Evolutionary conservation across 2,329 filamentous ascomycete species (phyloP), one percentile per base, ranked within the genome.

Genomic region (Cladosporium halotolerans): DNA sequence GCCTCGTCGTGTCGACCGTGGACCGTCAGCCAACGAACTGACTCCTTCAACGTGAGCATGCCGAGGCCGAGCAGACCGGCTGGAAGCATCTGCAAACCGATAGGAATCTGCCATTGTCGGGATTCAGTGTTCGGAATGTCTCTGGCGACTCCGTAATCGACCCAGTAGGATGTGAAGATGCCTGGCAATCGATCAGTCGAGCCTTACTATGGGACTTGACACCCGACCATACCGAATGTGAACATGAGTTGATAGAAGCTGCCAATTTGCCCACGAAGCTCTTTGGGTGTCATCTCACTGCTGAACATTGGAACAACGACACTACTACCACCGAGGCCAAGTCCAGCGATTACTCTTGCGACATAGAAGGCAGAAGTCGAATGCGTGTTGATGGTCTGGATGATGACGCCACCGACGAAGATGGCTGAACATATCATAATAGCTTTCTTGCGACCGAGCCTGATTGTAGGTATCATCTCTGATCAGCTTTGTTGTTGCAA

Each of bases 101-200:
- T 73, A 1, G 78, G 79, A 28, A 81, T 72, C 63, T 80, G 78
- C 79, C 78, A 82, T 64, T 81, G 78, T 9, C 53, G 52, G 9
- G 61, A 51, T 2, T 64, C 64, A 3, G 34, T 36, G 39, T 68
- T 61, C n/a, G 59, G 53, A 42, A 73, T 65, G 52, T 66, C 60
- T 33, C 64, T 63, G 1, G 66, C 60, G 4, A 75, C 72, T 13
- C 69, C 76, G 52, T 79, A 80, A 62, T 79, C 76, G 41, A 80
- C 69, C 75, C 77, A 80, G 62, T 80, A 80, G 3, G 74, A 76
- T 0, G 71, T 66, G 42, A 79, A 74, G 48, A 79, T 79, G 2
- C 64, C 34, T 36, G 34, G n/a, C n/a, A n/a, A n/a, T n/a, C n/a
- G n/a, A 9, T 36, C 1, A 36, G 34, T 36, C 3, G 23, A 28